Evolutionary conservation across 352 stramenopile genomes (phyloP).

Genomic region (Phytophthora nicotianae): DNA sequence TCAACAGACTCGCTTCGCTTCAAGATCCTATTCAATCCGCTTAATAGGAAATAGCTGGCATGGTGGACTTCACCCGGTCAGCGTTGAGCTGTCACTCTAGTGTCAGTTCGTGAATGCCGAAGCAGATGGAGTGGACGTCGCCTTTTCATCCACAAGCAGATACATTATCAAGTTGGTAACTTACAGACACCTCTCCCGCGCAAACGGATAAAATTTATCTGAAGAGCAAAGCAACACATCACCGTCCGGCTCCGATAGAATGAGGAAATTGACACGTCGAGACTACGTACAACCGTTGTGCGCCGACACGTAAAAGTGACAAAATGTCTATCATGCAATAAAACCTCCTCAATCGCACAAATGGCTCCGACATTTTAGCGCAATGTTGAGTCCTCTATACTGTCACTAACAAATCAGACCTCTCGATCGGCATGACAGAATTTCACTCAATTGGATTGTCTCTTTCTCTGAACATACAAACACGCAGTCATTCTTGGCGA

Average conservation of each 20-base stretch:
- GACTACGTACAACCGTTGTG: no score
- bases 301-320: no score
- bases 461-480: constrained; percentile 15
- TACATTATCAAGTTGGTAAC: background rate
- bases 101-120: background rate
- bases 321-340: no score
- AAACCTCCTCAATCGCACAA: constrained; percentile 6
- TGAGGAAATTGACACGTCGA: no score
- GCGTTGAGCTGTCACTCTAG: background rate
- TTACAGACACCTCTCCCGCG: background rate
- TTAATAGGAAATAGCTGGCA: no score
- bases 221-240: background rate
- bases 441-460: constrained; percentile 25
- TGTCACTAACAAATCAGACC: constrained; percentile 28
- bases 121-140: no score
- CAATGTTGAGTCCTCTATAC: background rate
- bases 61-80: no score
- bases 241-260: no score
- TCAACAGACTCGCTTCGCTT: no score
- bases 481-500: constrained; percentile 18
- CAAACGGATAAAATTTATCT: background rate
- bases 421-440: constrained; percentile 9
- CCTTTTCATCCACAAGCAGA: no score
- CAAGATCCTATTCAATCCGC: no score
- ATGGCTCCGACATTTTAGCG: constrained; percentile 1